Conservation (phyloP, 257 asterid genomes). For the Nicotiana attenuata region DNA sequence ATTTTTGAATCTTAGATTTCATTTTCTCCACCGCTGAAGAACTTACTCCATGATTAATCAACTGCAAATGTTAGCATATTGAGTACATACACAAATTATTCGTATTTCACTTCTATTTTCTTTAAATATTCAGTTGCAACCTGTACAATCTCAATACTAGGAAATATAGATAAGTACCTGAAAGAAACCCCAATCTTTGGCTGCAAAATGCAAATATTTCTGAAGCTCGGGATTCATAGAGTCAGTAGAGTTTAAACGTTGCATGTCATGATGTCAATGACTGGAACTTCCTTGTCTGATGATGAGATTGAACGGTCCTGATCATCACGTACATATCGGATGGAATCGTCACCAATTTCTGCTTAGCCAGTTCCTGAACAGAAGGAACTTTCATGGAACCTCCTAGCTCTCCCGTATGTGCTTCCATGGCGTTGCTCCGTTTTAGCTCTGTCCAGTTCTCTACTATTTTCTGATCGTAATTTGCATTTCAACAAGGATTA, state of each 20-base stretch:
- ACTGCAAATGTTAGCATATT: background rate
- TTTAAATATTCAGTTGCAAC: too few species aligned
- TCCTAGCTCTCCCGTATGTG: constrained; percentile 18
- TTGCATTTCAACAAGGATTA: background rate
- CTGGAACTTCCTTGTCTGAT: constrained; percentile 24
- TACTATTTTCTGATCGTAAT: background rate
- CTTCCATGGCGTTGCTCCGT: constrained; percentile 11
- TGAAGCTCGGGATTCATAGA: constrained; percentile 33
- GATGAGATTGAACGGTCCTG: constrained; percentile 21
- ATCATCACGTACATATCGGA: constrained; percentile 37
- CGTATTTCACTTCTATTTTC: too few species aligned
- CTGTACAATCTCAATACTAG: too few species aligned
- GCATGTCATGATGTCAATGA: constrained; percentile 35
- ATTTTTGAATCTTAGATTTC: background rate
- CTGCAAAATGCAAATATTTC: constrained; percentile 36
- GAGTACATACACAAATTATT: too few species aligned
- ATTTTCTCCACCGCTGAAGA: background rate
- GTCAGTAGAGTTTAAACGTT: constrained; percentile 11
- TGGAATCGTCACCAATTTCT: constrained; percentile 27
- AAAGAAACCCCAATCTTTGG: constrained; percentile 58
- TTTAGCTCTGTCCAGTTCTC: background rate
- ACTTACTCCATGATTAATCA: background rate
- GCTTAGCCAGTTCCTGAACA: constrained; percentile 52
- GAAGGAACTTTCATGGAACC: constrained; percentile 43
- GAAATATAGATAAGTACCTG: constrained; percentile 30